Percentiles rank a stretch among this genome's conserved stretches.
phyloP scores from a whole-genome alignment of 2,329 filamentous ascomycete genomes.

The Colletotrichum agaves region DNA sequence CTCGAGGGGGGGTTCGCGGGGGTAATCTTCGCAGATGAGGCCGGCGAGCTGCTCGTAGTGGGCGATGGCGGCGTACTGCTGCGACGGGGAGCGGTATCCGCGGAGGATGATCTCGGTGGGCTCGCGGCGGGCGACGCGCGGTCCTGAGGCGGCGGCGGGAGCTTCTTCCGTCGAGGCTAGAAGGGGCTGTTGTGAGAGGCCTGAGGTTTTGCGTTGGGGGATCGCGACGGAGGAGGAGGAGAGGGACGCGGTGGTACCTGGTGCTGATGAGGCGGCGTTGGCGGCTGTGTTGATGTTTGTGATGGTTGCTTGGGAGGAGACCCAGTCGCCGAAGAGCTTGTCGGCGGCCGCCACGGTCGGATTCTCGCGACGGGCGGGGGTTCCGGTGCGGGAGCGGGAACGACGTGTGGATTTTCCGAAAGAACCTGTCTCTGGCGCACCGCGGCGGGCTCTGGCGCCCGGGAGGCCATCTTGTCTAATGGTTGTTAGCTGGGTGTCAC shows the following conservation, averaged over 20 bases:
- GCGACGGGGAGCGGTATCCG: constrained; percentile 74
- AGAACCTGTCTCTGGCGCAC: constrained; percentile 69
- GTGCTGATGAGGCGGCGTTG: constrained; percentile 28
- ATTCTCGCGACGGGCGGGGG: constrained; percentile 68
- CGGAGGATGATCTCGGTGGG: constrained; percentile 84
- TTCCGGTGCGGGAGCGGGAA: constrained; percentile 71
- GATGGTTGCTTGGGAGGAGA: constrained; percentile 58
- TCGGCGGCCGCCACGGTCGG: constrained; percentile 71
- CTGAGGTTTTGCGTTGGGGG: constrained; percentile 49
- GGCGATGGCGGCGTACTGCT: constrained; percentile 87
- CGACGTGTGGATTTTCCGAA: constrained; percentile 75
- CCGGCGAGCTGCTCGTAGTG: constrained; percentile 91
- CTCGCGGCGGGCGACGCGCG: constrained; percentile 49
- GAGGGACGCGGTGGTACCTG: constrained; percentile 10
- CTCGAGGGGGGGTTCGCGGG: constrained; percentile 80
- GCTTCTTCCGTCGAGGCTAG: constrained; percentile 49
- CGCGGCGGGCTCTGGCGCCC: constrained; percentile 61
- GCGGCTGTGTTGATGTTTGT: constrained; percentile 40
- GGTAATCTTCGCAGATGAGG: constrained; percentile 91
- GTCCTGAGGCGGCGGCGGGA: constrained; percentile 42
- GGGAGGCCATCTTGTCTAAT: constrained; percentile 64
- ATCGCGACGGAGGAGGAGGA: constrained; percentile 17
- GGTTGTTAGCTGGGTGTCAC: constrained; percentile 28
- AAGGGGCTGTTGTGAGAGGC: constrained; percentile 48
- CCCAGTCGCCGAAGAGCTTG: constrained; percentile 69